These are phyloP conservation scores for Hypoxylon cercidicola DNA, from an alignment of 495 filamentous ascomycete genomes.

Conservation along the genomic window DNA sequence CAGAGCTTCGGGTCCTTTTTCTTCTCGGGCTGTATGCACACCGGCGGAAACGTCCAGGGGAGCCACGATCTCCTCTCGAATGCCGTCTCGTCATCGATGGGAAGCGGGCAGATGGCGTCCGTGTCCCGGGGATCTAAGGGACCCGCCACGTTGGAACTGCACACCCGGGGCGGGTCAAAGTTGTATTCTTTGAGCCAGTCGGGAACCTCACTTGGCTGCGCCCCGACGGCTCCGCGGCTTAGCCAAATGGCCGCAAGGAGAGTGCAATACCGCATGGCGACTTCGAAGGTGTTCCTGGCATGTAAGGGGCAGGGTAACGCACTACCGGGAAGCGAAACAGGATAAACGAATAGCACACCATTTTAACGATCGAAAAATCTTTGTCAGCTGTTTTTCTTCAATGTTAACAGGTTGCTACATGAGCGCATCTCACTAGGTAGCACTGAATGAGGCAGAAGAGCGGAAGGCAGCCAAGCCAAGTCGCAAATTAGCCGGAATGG, in stretches of 20 bases:
- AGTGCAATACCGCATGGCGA: constrained; percentile 18
- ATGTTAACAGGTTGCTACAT: constrained; percentile 36
- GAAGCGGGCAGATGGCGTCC: constrained; percentile 28
- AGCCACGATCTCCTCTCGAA: constrained; percentile 26
- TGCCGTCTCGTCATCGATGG: constrained; percentile 41
- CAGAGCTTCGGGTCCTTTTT: constrained; percentile 40
- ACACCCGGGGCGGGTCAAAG: constrained; percentile 27
- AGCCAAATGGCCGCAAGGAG: constrained; percentile 19
- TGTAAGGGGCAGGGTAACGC: neutral
- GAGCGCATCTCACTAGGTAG: neutral
- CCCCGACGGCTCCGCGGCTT: neutral
- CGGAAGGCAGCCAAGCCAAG: constrained; percentile 29
- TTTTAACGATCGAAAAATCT: constrained; percentile 8
- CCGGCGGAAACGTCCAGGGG: constrained; percentile 50
- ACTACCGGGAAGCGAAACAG: neutral
- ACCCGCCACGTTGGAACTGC: constrained; percentile 38
- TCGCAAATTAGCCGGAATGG: constrained; percentile 37
- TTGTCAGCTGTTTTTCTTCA: constrained; percentile 1
- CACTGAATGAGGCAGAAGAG: constrained; percentile 7
- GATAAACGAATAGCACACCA: constrained; percentile 8
- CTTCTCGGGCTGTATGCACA: constrained; percentile 38
- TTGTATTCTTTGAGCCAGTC: constrained; percentile 36
- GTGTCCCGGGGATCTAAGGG: constrained; percentile 22
- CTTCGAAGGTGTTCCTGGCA: neutral
- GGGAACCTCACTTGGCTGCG: constrained; percentile 15